Base-by-base conservation (phyloP, 106 monocot species). In the Acanthochlamys bracteata region DNA sequence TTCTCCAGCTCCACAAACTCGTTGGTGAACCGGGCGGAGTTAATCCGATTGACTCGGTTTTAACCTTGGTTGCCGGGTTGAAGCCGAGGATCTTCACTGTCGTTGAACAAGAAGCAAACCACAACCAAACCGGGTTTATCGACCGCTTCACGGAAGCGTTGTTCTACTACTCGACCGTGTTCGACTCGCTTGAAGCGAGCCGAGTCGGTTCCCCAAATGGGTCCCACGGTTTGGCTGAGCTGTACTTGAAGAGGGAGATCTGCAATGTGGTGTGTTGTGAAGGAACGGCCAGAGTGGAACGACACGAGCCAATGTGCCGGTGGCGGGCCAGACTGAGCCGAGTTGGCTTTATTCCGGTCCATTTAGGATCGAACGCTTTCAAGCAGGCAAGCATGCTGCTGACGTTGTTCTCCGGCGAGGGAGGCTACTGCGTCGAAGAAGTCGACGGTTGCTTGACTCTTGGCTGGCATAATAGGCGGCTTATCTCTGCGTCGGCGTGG, bases 401-500 rank as follows among this genome's bases (percentile, higher is more conserved):
- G 45, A 72, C 72, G n/a, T 69, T 82, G 41, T 85, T 85, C 75
- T 77, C 85, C 53, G 82, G 82, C n/a, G 82, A 78, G 21, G 90
- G 85, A 4, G n/a, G n/a, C n/a, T 85, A 78, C 73, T 56, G 80
- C 64, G 80, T 90, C 7, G 78, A 78, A 42, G 85, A 80, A 80
- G 66, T 57, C 4, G 90, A 78, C 10, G 85, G 85, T 4, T 85
- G 79, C 65, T 43, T 90, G 45, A 80, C 72, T 43, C 77, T 85
- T 3, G 81, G 85, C 0, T 90, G 90, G 90, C 90, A 90, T 69
- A 78, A 62, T 55, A 74, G 82, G 23, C 76, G 71, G 7, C 64
- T 90, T 42, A 82, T 85, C 64, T 64, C 89, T 17, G 76, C 89
- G n/a, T 85, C 89, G 15, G 82, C 89, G 0, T 90, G 89, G 89